Evolutionary conservation across 73 alveolate species (phyloP), one percentile per base, ranked within the genome.

Genomic region (Symbiodinium pilosum): DNA sequence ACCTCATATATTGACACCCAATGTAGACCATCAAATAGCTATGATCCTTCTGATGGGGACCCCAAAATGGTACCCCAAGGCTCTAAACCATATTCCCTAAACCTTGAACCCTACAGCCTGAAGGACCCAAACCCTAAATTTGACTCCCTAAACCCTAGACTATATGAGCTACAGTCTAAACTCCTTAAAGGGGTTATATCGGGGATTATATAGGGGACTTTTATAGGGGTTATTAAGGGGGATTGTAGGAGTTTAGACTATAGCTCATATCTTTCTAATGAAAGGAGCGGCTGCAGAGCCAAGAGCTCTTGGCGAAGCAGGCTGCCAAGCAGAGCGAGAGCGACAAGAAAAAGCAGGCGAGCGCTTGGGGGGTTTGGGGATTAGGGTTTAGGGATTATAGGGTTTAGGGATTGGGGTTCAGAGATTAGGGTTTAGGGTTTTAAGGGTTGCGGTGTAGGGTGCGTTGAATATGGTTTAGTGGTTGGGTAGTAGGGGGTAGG

Each of bases 291-390:
- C 38, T 64, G 12, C 81, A 64, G 81, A 64, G 81, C 81, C 81
- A 64, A 28, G 81, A 64, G 81, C 81, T 64, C 81, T 64, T 64
- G 81, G 81, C 81, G 21, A 64, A 20, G 38, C 81, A 64, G 41
- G 81, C 81, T 14, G 81, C 81, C 18, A 34, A 38, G 38, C 81
- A 64, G 30, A 64, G 81, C 14, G 81, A 64, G 39, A 38, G 30
- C 2, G 81, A 64, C 81, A 64, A 64, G 81, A 64, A 64, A 28
- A 34, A 38, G 9, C 81, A 64, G 81, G 81, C 34, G 81, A n/a
- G 81, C 26, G 4, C 59, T 9, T 6, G 59, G 59, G 12, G 81
- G 81, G 26, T 52, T 52, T 1, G 12, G 64, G 64, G 7, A 47
- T 16, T 51, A 16, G 28, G 21, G 12, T 47, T 47, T 16, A 16